Percentiles rank a stretch among this genome's conserved stretches.
Conservation (phyloP, 305 asterid species). For the Rubia peregrina region DNA sequence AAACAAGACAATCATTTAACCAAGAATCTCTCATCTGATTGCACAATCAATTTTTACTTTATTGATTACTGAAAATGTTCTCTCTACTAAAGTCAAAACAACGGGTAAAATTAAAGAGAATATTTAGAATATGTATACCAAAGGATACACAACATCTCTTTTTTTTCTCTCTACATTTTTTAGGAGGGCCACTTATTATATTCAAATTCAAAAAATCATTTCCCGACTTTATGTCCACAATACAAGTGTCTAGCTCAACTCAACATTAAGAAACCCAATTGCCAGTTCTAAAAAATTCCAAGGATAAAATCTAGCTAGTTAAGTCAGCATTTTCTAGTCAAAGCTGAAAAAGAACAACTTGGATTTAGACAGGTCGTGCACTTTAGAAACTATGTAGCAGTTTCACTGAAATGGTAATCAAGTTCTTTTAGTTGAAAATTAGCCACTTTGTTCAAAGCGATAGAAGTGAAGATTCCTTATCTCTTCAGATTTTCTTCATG, state of each 20-base stretch:
- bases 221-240: background rate
- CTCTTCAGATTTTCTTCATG: background rate
- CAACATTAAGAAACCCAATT: background rate
- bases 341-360: background rate
- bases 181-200: background rate
- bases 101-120: background rate
- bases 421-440: constrained; percentile 1
- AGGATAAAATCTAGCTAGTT: constrained; percentile 12
- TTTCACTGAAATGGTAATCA: background rate
- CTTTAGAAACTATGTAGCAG: background rate
- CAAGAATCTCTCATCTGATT: background rate
- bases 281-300: background rate
- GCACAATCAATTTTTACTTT: background rate
- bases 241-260: background rate
- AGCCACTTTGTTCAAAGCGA: background rate
- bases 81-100: background rate
- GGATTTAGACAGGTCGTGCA: background rate
- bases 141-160: background rate
- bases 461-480: background rate
- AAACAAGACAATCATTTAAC: constrained; percentile 7
- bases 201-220: background rate
- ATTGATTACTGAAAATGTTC: background rate
- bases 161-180: background rate
- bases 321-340: constrained; percentile 7
- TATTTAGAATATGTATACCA: background rate